These are phyloP conservation scores for Juglanconis sp. DNA, from an alignment of 2,329 filamentous ascomycete species.

Conservation along the genomic window DNA sequence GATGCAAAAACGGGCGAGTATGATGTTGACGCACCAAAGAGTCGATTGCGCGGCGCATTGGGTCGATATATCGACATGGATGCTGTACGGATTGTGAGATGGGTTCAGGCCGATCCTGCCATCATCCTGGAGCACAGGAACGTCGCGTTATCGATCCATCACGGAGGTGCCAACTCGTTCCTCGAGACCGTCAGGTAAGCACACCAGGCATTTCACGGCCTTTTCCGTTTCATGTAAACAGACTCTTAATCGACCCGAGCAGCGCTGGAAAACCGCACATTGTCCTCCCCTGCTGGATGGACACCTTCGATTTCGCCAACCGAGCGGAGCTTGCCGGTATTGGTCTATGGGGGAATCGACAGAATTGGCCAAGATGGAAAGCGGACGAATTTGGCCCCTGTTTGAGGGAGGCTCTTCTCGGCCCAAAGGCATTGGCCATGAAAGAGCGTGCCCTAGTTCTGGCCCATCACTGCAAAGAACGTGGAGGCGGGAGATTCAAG, in stretches of 20 bases:
- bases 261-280: constrained; percentile 37
- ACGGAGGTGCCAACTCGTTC: constrained; percentile 45
- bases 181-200: constrained; percentile 35
- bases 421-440: neutral
- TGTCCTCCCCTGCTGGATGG: constrained; percentile 36
- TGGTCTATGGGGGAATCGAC: constrained; percentile 12
- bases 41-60: constrained; percentile 20
- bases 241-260: no score
- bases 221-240: neutral
- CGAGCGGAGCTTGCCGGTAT: constrained; percentile 34
- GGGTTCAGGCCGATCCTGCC: constrained; percentile 37
- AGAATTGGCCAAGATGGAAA: neutral
- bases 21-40: neutral
- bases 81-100: constrained; percentile 35
- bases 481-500: neutral
- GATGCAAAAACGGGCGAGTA: neutral
- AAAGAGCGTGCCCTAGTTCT: neutral
- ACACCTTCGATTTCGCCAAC: constrained; percentile 34
- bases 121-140: constrained; percentile 34
- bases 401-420: neutral
- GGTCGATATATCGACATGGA: constrained; percentile 25
- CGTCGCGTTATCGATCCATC: constrained; percentile 40
- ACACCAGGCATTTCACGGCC: neutral
- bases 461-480: neutral
- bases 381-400: neutral